Evolutionary conservation across 192 early-diverging fungal genomes (phyloP), one percentile per base, ranked within the genome.

Genomic region (Mortierella claussenii): DNA sequence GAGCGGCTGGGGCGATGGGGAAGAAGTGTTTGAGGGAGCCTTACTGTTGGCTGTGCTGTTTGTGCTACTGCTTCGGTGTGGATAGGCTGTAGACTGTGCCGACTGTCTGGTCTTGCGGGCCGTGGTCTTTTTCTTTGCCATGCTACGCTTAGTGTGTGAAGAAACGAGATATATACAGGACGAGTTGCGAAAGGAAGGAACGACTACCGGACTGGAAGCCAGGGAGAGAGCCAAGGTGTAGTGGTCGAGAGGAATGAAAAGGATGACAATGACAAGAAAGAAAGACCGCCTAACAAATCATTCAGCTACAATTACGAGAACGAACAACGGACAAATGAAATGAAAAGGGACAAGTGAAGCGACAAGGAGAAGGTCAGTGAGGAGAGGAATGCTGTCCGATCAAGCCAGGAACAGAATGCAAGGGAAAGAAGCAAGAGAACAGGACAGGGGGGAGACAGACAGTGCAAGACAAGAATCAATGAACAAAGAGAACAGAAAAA

Each of bases 41-140:
- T 52, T 55, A 24, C 42, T 58, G 36, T 42, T 53, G 55, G 32
- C 57, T 21, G 52, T 55, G 36, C 42, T 52, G 20, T 23, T 11
- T 15, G 52, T 23, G 27, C 57, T 52, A 42, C 36, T 55, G 54
- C 60, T 57, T 30, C 60, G 52, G 21, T 37, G 44, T 2, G 31
- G 58, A 28, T 60, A 60, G 12, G 69, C 12, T 17, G 57, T 15
- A 20, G 40, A 28, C 28, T 11, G 44, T 44, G 28, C 51, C 36
- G 56, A 46, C 37, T 60, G 59, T 33, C 52, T 69, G 12, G 67
- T 60, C 69, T 71, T 71, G 60, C 69, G 69, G 23, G 60, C 26
- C 13, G 69, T 28, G 13, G 54, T 45, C 69, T 71, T 71, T 63
- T 71, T 71, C 60, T 71, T 71, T 48, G 69, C 69, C 69, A 71